Conservation (phyloP, 345 rosid species). For the Rubroshorea leprosula region DNA sequence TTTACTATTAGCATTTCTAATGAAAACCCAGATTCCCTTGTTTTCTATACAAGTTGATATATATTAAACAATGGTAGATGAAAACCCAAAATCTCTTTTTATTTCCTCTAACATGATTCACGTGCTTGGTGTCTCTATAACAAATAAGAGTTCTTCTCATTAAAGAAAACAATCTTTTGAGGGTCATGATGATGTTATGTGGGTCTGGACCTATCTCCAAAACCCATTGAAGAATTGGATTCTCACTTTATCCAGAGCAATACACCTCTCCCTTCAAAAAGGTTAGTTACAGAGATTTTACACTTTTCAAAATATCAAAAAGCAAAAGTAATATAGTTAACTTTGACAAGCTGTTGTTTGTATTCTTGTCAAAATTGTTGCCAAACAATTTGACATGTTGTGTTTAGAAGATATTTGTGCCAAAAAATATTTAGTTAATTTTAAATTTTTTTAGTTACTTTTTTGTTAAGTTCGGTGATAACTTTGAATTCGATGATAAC, state of each 20-base stretch:
- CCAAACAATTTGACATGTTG: slow-evolving; percentile 64
- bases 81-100: background rate
- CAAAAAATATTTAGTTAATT: slow-evolving; percentile 29
- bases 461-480: background rate
- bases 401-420: slow-evolving; percentile 63
- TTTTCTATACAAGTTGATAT: background rate
- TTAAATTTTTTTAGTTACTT: background rate
- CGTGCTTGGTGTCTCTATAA: background rate
- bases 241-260: slow-evolving; percentile 22
- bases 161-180: slow-evolving; percentile 37
- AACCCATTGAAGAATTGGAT: slow-evolving; percentile 39
- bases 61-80: background rate
- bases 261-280: slow-evolving; percentile 28
- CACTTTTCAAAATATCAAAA: background rate
- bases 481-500: slow-evolving; percentile 1
- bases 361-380: too few species aligned
- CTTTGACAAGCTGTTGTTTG: too few species aligned
- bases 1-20: slow-evolving; percentile 31
- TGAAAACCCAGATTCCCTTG: slow-evolving; percentile 19
- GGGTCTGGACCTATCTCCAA: slow-evolving; percentile 19
- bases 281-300: slow-evolving; percentile 24
- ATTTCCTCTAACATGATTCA: slow-evolving; percentile 3
- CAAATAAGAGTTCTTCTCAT: slow-evolving; percentile 30
- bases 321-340: slow-evolving; percentile 9
- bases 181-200: slow-evolving; percentile 21